Evolutionary conservation across 495 filamentous ascomycete species (phyloP).

Genomic region (Tuber magnatum): DNA sequence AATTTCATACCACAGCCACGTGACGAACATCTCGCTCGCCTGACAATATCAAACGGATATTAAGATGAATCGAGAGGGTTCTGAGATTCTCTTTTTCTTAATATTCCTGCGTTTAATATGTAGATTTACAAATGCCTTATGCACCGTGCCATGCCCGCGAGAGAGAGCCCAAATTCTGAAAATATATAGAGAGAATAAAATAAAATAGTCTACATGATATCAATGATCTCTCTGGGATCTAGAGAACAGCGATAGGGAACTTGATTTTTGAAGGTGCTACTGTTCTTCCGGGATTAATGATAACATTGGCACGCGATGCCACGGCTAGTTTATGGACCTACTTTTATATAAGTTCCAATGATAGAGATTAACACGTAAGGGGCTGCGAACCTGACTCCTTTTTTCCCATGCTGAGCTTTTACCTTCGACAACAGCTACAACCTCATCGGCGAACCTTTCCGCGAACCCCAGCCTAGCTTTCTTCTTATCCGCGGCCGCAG

Average conservation of each 20-base stretch:
- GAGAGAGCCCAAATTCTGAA: background rate
- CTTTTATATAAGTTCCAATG: background rate
- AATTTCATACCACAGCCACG: background rate
- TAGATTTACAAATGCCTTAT: background rate
- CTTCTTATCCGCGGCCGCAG: slow-evolving; percentile 69
- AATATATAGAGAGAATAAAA: background rate
- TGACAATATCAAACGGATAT: background rate
- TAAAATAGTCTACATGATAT: background rate
- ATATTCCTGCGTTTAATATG: background rate
- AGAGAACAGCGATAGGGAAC: background rate
- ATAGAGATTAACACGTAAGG: background rate
- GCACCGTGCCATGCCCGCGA: background rate
- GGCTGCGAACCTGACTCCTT: slow-evolving; percentile 59
- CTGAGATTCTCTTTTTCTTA: background rate
- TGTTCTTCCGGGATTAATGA: background rate
- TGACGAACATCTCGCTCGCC: background rate
- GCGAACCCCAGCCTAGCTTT: slow-evolving; percentile 59
- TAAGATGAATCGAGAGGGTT: background rate
- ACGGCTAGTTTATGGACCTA: background rate
- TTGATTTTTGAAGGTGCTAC: background rate
- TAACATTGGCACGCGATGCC: background rate
- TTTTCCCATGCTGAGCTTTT: slow-evolving; percentile 74
- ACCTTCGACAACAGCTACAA: slow-evolving; percentile 82
- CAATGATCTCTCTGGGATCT: background rate
- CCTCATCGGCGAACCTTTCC: slow-evolving; percentile 74